These are phyloP conservation scores for Groenewaldozyma salmanticensis DNA, from an alignment of 805 yeast species.

Conservation along the genomic window DNA sequence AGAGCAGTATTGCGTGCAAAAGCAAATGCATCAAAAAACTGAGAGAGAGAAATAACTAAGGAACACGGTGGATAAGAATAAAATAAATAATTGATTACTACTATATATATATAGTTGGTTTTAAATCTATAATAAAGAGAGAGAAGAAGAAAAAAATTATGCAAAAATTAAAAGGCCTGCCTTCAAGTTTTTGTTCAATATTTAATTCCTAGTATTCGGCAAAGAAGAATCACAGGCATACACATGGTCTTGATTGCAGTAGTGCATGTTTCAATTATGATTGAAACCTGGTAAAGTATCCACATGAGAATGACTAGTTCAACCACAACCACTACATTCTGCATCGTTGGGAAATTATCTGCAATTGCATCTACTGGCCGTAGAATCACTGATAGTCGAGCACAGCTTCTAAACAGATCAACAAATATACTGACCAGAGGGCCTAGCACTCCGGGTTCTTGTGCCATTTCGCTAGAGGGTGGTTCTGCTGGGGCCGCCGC, in stretches of 20 bases:
- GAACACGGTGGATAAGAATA: no score
- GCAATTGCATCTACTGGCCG: constrained; percentile 22
- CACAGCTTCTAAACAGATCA: constrained; percentile 14
- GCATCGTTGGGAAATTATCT: constrained; percentile 17
- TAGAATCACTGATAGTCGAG: constrained; percentile 18
- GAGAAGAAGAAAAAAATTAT: neutral
- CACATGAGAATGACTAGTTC: constrained; percentile 21
- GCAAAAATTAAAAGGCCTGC: no score
- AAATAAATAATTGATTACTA: no score
- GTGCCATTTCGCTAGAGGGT: neutral
- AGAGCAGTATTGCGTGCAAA: neutral
- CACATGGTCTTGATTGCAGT: constrained; percentile 19
- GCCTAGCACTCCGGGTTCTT: constrained; percentile 2
- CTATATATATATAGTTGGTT: no score
- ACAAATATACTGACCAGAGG: constrained; percentile 14
- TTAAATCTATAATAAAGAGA: no score
- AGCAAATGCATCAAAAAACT: no score
- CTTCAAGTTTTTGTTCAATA: neutral
- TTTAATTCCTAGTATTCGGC: constrained; percentile 15
- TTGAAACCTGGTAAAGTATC: constrained; percentile 23
- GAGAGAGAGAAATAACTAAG: no score
- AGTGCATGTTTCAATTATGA: constrained; percentile 21
- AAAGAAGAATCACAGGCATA: constrained; percentile 21
- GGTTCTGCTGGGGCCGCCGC: constrained; percentile 1
- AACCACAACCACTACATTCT: constrained; percentile 17